Percentiles rank a stretch among this genome's conserved stretches.
Evolutionary conservation across 305 asterid species (phyloP).

Genomic region (Solanum hybrid): DNA sequence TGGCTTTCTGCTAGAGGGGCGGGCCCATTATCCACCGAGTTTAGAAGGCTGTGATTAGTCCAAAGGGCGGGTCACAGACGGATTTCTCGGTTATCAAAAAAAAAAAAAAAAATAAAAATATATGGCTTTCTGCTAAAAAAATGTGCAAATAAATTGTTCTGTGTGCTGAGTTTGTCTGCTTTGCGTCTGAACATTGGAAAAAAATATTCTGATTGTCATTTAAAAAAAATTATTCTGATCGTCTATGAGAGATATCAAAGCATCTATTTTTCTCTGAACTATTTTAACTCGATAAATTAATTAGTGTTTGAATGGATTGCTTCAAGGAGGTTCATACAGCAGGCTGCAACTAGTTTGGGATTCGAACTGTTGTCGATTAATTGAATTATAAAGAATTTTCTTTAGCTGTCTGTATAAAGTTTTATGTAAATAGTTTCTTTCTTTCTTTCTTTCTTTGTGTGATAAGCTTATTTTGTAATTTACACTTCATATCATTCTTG

Average conservation of each 20-base stretch:
- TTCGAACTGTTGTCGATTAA: background rate
- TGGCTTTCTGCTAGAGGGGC: background rate
- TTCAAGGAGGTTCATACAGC: background rate
- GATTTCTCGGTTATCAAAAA: too few species aligned
- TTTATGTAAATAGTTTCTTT: background rate
- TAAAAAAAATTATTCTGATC: background rate
- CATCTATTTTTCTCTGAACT: background rate
- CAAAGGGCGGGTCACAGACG: too few species aligned
- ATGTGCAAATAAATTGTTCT: background rate
- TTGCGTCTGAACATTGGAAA: background rate
- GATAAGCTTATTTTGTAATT: background rate
- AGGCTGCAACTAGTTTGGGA: background rate
- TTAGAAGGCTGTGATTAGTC: too few species aligned
- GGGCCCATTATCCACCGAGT: too few species aligned
- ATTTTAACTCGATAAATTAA: background rate
- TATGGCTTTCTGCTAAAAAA: background rate
- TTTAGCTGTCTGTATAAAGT: background rate
- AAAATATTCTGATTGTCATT: background rate
- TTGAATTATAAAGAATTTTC: background rate
- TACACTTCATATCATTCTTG: background rate
- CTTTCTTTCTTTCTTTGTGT: background rate
- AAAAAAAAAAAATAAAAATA: too few species aligned
- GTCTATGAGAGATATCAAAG: background rate
- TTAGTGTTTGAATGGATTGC: background rate
- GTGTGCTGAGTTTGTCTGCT: background rate